These are phyloP conservation scores for Mycena metata DNA, from an alignment of 768 basidiomycete species.

Conservation along the genomic window DNA sequence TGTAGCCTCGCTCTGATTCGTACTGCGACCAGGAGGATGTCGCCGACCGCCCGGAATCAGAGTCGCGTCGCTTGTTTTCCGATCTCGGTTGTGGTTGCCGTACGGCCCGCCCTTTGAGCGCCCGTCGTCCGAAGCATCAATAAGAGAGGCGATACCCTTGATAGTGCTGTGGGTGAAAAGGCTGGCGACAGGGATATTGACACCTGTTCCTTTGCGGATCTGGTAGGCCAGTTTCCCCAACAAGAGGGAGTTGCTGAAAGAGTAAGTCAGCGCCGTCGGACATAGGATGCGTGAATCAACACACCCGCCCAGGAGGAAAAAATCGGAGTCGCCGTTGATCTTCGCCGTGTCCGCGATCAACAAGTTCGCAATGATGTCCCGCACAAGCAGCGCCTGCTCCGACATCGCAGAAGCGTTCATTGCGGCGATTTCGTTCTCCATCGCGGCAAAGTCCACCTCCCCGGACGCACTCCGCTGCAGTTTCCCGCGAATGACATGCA, in stretches of 20 bases:
- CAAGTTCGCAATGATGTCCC: constrained; percentile 52
- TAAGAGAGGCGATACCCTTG: constrained; percentile 54
- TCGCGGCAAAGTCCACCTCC: constrained; percentile 47
- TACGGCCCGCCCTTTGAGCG: too few species aligned
- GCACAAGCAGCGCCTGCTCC: constrained; percentile 47
- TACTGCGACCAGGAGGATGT: background rate
- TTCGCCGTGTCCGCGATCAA: constrained; percentile 46
- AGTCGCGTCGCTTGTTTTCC: constrained; percentile 31
- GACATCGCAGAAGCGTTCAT: constrained; percentile 45
- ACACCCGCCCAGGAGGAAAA: constrained; percentile 55
- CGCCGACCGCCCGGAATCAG: background rate
- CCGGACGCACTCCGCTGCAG: constrained; percentile 42
- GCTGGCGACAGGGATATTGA: constrained; percentile 52
- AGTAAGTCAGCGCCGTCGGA: too few species aligned
- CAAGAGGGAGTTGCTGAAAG: constrained; percentile 58
- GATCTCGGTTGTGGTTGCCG: background rate
- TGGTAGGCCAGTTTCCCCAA: constrained; percentile 58
- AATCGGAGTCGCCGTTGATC: constrained; percentile 53
- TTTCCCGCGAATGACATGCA: constrained; percentile 48
- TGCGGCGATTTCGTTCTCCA: constrained; percentile 45
- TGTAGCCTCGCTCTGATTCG: constrained; percentile 1
- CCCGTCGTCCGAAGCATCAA: constrained; percentile 44
- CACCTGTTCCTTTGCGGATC: constrained; percentile 55
- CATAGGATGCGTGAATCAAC: too few species aligned
- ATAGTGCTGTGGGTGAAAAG: constrained; percentile 59